Conservation (phyloP, 2,329 filamentous ascomycete species). For the Xylaria sp. region DNA sequence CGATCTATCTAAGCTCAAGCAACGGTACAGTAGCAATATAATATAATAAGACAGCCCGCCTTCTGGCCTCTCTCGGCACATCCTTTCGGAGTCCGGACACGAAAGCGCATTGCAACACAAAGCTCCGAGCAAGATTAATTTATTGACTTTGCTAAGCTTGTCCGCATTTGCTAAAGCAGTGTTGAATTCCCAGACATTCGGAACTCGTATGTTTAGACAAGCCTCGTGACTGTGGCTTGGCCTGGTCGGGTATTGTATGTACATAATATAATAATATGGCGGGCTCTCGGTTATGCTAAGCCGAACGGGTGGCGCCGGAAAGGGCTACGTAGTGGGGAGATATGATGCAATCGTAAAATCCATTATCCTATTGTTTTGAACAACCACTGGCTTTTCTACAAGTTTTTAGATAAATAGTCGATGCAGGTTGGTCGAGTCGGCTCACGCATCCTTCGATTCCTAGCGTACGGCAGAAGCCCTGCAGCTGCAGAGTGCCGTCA, state of each 20-base stretch:
- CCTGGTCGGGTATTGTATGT: background rate
- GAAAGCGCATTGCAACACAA: background rate
- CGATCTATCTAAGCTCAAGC: background rate
- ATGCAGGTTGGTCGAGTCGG: slow-evolving; percentile 9
- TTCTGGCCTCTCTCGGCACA: background rate
- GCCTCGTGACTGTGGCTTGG: background rate
- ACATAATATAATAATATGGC: no score
- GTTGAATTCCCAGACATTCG: slow-evolving; percentile 1
- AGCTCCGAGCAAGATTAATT: background rate
- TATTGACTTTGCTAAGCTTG: background rate
- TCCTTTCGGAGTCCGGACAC: slow-evolving; percentile 14
- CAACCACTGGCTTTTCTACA: background rate
- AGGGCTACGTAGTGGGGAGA: slow-evolving; percentile 26
- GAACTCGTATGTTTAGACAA: background rate
- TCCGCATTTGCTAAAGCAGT: background rate
- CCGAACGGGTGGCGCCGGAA: slow-evolving; percentile 28
- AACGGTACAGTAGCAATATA: background rate
- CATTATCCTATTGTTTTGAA: slow-evolving; percentile 12
- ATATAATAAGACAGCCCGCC: background rate
- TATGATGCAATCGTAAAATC: slow-evolving; percentile 35
- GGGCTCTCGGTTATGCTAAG: slow-evolving; percentile 18
- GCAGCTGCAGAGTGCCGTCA: slow-evolving; percentile 34
- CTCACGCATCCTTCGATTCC: slow-evolving; percentile 15
- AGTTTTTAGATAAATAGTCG: background rate
- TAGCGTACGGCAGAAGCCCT: background rate